Conservation (phyloP, 352 stramenopile species). For the Phytophthora boehmeriae region DNA sequence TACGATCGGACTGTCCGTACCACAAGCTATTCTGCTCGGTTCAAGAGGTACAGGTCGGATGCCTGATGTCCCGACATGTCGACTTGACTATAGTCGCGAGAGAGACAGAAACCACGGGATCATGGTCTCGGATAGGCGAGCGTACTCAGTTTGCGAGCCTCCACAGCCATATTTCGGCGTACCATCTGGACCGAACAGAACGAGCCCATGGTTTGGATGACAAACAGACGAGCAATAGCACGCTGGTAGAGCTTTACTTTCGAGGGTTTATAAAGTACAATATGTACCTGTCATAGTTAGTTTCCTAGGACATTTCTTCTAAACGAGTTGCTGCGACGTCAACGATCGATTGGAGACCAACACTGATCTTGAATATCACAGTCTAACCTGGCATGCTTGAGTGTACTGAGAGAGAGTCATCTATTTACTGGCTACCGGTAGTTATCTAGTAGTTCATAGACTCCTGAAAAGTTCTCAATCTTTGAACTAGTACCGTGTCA, state of each 20-base stretch:
- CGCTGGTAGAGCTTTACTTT: slow-evolving; percentile 6
- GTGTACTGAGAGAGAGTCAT: too few relatives aligned
- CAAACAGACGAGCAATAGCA: slow-evolving; percentile 19
- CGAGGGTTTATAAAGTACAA: too few relatives aligned
- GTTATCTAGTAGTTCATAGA: too few relatives aligned
- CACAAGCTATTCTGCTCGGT: slow-evolving; percentile 22
- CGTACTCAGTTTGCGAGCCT: slow-evolving; percentile 24
- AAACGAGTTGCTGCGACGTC: too few relatives aligned
- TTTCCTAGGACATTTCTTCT: too few relatives aligned
- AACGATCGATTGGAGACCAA: too few relatives aligned
- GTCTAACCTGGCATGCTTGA: too few relatives aligned
- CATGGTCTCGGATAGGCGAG: slow-evolving; percentile 31
- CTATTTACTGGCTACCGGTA: too few relatives aligned
- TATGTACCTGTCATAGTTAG: too few relatives aligned
- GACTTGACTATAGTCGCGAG: slow-evolving; percentile 30
- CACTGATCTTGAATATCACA: too few relatives aligned
- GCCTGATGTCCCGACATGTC: slow-evolving; percentile 20
- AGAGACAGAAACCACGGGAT: slow-evolving; percentile 38
- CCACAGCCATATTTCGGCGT: slow-evolving; percentile 23
- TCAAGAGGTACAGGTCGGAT: slow-evolving; percentile 33
- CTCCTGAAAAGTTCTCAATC: too few relatives aligned
- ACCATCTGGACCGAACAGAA: slow-evolving; percentile 35
- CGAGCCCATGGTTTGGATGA: slow-evolving; percentile 15
- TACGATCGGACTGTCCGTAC: slow-evolving; percentile 40
- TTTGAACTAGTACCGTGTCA: too few relatives aligned